Evolutionary conservation across 2,329 filamentous ascomycete species (phyloP).

Genomic region (Chrysosporium queenslandicum): DNA sequence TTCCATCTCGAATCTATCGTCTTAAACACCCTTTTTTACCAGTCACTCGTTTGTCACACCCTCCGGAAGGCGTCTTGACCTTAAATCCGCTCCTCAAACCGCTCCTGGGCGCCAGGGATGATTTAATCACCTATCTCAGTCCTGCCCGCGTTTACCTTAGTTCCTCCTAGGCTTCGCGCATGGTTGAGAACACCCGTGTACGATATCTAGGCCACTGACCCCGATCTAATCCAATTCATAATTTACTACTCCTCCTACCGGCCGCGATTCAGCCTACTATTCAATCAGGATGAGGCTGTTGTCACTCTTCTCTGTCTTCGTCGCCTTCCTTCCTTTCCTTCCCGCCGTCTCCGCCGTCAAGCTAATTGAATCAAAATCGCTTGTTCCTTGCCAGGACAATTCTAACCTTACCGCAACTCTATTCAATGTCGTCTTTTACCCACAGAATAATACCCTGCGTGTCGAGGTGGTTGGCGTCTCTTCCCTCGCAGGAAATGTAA

Average conservation of each 20-base stretch:
- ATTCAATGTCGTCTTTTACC: slow-evolving; percentile 64
- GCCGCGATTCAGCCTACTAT: neutral
- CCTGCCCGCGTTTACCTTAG: neutral
- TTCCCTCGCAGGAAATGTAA: slow-evolving; percentile 70
- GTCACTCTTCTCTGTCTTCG: slow-evolving; percentile 26
- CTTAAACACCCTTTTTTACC: neutral
- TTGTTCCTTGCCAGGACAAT: slow-evolving; percentile 74
- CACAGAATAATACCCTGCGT: slow-evolving; percentile 57
- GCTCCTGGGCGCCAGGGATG: neutral
- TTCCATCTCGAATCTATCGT: neutral
- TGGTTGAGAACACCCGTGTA: neutral
- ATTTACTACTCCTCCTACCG: neutral
- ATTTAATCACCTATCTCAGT: no score
- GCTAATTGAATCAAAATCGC: slow-evolving; percentile 69
- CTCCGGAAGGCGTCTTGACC: neutral
- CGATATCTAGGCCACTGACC: neutral
- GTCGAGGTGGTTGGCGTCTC: slow-evolving; percentile 74
- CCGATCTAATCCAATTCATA: neutral
- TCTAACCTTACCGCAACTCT: slow-evolving; percentile 78
- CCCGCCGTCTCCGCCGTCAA: slow-evolving; percentile 50
- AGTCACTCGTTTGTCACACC: slow-evolving; percentile 7
- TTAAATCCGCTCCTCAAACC: neutral
- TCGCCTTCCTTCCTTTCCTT: slow-evolving; percentile 32
- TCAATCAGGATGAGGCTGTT: slow-evolving; percentile 10
- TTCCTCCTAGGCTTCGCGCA: neutral